Conservation (phyloP, 345 rosid genomes). For the Laguncularia racemosa region DNA sequence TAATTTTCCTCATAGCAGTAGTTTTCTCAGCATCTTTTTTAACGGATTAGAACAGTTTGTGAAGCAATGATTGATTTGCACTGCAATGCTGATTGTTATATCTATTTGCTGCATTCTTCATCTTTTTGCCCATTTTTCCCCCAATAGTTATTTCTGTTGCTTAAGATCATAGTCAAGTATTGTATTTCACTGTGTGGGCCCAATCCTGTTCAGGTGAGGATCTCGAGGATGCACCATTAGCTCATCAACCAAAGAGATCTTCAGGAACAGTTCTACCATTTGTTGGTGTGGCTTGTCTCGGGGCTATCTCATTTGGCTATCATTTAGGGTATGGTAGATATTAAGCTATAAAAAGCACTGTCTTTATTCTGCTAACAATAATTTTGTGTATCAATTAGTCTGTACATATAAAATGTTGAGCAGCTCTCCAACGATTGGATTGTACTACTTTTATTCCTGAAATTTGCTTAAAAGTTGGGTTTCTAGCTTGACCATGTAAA, state of each 20-base stretch:
- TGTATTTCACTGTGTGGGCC: background rate
- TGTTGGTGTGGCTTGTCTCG: conserved; percentile 93
- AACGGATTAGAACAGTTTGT: too few relatives aligned
- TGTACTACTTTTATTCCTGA: background rate
- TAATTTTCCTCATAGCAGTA: too few relatives aligned
- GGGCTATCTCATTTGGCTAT: conserved; percentile 92
- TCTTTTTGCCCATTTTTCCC: background rate
- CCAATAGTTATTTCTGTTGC: conserved; percentile 1
- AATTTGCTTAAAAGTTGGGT: background rate
- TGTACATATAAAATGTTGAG: too few relatives aligned
- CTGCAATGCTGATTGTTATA: background rate
- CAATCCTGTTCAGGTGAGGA: conserved; percentile 49
- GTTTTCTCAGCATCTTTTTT: too few relatives aligned
- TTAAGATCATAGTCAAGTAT: too few relatives aligned
- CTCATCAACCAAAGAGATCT: conserved; percentile 40
- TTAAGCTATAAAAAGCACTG: conserved; percentile 1
- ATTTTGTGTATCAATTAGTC: background rate
- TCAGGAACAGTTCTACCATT: conserved; percentile 78
- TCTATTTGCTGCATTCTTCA: background rate
- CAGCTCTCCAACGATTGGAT: background rate
- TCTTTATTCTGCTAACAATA: background rate
- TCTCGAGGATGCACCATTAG: conserved; percentile 47
- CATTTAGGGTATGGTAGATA: conserved; percentile 70
- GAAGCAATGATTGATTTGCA: too few relatives aligned
- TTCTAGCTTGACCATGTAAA: background rate